Conservation (phyloP, 306 rosid species). For the Mimosa bimucronata region DNA sequence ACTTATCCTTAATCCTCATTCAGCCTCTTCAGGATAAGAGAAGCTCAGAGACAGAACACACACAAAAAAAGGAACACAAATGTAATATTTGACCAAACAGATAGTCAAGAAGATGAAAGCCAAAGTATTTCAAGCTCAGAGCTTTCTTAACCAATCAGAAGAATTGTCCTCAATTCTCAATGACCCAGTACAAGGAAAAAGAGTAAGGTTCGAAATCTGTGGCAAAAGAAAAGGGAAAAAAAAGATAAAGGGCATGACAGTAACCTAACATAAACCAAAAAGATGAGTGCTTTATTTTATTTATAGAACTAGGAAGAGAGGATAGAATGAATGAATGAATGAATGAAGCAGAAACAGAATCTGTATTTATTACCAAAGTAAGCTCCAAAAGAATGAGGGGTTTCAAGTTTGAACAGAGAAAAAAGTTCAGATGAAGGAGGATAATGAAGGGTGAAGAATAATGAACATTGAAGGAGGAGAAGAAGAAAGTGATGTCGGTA, state of each 20-base stretch:
- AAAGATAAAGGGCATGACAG: neutral
- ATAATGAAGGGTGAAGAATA: slow-evolving; percentile 44
- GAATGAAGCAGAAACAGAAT: neutral
- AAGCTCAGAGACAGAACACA: neutral
- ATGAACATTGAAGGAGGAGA: slow-evolving; percentile 22
- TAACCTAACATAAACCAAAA: slow-evolving; percentile 39
- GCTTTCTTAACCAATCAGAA: neutral
- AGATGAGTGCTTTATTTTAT: slow-evolving; percentile 13
- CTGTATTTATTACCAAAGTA: neutral
- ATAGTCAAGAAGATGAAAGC: neutral
- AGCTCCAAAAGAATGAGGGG: neutral
- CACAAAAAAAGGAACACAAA: neutral
- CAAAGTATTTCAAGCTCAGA: neutral
- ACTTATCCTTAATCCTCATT: neutral
- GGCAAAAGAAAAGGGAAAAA: neutral
- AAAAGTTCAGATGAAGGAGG: slow-evolving; percentile 47
- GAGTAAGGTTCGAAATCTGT: neutral
- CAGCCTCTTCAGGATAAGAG: neutral
- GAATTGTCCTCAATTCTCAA: neutral
- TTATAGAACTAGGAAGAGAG: neutral
- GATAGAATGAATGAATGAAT: slow-evolving; percentile 1
- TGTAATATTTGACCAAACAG: neutral
- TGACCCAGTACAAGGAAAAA: neutral
- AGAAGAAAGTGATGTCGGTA: neutral
- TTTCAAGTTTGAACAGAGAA: slow-evolving; percentile 13